Conservation (phyloP, 768 basidiomycete species). For the Solioccasus polychromus region DNA sequence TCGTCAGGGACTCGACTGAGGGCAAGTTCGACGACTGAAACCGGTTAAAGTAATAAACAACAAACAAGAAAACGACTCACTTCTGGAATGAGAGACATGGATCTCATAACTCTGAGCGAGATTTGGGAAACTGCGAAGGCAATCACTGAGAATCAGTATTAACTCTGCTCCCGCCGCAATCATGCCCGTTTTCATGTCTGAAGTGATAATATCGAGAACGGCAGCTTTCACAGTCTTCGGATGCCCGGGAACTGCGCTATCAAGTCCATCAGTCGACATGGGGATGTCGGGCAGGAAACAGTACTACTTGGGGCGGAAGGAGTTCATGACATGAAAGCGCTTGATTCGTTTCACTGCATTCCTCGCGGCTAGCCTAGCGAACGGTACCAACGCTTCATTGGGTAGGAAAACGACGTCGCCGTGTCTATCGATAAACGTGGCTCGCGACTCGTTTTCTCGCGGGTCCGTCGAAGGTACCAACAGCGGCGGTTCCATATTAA, state of each 20-base stretch:
- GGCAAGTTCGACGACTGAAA: conserved; percentile 61
- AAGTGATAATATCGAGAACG: conserved; percentile 80
- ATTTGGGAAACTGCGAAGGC: conserved; percentile 70
- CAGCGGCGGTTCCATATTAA: conserved; percentile 83
- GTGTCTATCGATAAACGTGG: conserved; percentile 74
- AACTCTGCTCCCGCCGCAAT: conserved; percentile 73
- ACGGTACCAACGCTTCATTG: conserved; percentile 68
- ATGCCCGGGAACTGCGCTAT: conserved; percentile 66
- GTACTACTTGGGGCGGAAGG: conserved; percentile 64
- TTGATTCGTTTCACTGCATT: conserved; percentile 69
- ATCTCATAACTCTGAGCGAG: conserved; percentile 68
- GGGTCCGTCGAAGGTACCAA: conserved; percentile 67
- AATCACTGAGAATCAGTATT: conserved; percentile 63
- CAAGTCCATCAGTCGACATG: conserved; percentile 3
- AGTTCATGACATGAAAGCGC: conserved; percentile 74
- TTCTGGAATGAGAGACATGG: conserved; percentile 72
- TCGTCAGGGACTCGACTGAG: conserved; percentile 60
- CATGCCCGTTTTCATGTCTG: conserved; percentile 61
- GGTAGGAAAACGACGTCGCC: conserved; percentile 76
- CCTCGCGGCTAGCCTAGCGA: conserved; percentile 80
- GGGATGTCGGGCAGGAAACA: not conserved
- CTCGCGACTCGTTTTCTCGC: conserved; percentile 63
- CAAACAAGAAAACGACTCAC: conserved; percentile 40
- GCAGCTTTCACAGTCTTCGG: conserved; percentile 73
- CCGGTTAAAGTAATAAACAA: not conserved